phyloP scores from a whole-genome alignment of 2,329 filamentous ascomycete species.

The Fonsecaea erecta region DNA sequence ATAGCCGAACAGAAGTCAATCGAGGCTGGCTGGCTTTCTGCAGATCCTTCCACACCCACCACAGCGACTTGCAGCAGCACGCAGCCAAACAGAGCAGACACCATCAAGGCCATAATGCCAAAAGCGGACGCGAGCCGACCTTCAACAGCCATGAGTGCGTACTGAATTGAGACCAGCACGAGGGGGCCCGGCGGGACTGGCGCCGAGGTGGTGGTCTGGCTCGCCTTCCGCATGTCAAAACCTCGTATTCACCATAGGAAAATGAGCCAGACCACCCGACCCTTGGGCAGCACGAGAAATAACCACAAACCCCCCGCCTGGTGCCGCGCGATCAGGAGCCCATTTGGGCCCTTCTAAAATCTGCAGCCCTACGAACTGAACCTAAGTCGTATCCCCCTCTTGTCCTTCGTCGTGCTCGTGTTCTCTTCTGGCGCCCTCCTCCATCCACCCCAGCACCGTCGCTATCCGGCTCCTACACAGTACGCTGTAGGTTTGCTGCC shows the following conservation, averaged over 20 bases:
- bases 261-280: background rate
- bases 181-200: background rate
- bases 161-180: background rate
- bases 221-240: background rate
- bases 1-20: slow-evolving; percentile 18
- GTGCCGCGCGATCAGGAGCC: background rate
- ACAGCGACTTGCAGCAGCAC: slow-evolving; percentile 1
- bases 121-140: slow-evolving; percentile 4
- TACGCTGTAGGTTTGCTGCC: background rate
- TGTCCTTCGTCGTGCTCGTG: slow-evolving; percentile 7
- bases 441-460: background rate
- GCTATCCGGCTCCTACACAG: background rate
- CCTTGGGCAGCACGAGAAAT: background rate
- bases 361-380: slow-evolving; percentile 11
- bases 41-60: slow-evolving; percentile 6
- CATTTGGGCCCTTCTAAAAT: background rate
- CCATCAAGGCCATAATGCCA: background rate
- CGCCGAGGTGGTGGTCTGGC: background rate
- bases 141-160: background rate
- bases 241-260: background rate
- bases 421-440: background rate
- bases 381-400: background rate
- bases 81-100: slow-evolving; percentile 9
- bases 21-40: slow-evolving; percentile 15
- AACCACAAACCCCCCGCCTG: slow-evolving; percentile 3